Evolutionary conservation across 306 rosid genomes (phyloP).

Genomic region (Gastrolobium villosum): DNA sequence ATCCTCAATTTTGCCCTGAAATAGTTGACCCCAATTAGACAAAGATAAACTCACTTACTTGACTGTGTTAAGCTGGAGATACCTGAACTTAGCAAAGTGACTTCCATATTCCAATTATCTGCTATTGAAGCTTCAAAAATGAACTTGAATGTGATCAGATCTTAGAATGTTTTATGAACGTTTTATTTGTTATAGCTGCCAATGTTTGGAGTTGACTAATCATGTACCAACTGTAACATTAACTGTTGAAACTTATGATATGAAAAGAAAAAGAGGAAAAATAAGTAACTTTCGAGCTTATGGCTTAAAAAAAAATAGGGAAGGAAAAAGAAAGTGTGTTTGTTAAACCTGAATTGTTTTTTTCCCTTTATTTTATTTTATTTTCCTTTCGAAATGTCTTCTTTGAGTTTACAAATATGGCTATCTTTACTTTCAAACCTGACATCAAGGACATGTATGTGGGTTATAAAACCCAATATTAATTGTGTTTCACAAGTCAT

Average conservation of each 20-base stretch:
- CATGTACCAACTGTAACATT: background rate
- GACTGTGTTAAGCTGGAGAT: background rate
- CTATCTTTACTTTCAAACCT: constrained; percentile 8
- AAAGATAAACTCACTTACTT: constrained; percentile 7
- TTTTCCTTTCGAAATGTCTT: background rate
- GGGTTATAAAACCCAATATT: constrained; percentile 11
- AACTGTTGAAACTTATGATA: background rate
- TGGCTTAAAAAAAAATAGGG: background rate
- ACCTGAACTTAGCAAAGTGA: background rate
- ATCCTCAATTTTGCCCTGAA: background rate
- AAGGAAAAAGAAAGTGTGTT: background rate
- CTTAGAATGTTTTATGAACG: background rate
- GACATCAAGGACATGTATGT: background rate
- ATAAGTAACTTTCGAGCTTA: background rate
- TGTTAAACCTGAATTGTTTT: background rate
- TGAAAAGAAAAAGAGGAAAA: background rate
- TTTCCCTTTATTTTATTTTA: too few species aligned
- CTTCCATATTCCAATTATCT: background rate
- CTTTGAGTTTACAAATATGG: constrained; percentile 6
- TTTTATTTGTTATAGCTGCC: constrained; percentile 1
- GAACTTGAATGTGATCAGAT: constrained; percentile 3
- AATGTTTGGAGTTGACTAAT: background rate
- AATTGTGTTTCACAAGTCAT: background rate
- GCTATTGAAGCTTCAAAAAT: constrained; percentile 13
- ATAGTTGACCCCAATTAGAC: background rate